Conservation (phyloP, 352 stramenopile species). For the Phytophthora brassicae region DNA sequence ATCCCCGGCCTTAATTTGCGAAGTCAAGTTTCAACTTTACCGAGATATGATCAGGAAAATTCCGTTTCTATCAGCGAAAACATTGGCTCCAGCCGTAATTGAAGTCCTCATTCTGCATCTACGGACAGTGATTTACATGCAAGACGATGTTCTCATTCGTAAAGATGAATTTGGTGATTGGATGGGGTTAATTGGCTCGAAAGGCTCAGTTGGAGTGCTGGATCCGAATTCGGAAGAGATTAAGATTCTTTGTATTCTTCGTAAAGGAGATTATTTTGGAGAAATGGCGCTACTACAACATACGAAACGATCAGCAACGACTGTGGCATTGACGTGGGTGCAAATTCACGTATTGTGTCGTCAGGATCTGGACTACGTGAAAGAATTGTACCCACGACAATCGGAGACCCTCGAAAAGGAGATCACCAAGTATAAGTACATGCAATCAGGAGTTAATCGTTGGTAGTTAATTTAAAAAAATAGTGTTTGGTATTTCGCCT, state of each 20-base stretch:
- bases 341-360: conserved; percentile 71
- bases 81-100: conserved; percentile 58
- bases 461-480: no score
- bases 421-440: conserved; percentile 70
- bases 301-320: conserved; percentile 63
- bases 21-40: conserved; percentile 76
- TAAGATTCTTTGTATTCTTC: conserved; percentile 65
- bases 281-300: conserved; percentile 74
- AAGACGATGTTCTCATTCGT: conserved; percentile 69
- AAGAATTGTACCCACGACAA: conserved; percentile 60
- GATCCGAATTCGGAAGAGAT: conserved; percentile 46
- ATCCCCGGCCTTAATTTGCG: conserved; percentile 59
- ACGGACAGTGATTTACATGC: conserved; percentile 72
- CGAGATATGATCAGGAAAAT: conserved; percentile 72
- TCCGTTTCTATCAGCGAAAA: conserved; percentile 57
- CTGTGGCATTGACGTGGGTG: conserved; percentile 72
- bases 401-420: conserved; percentile 61
- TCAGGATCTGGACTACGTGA: conserved; percentile 60
- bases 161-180: conserved; percentile 71
- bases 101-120: conserved; percentile 68
- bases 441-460: conserved; percentile 49
- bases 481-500: no score
- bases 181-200: conserved; percentile 81
- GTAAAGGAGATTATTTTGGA: conserved; percentile 76
- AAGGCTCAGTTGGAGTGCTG: conserved; percentile 66